Conservation (phyloP, 108 stramenopile genomes). For the Cylindrotheca closterium region DNA sequence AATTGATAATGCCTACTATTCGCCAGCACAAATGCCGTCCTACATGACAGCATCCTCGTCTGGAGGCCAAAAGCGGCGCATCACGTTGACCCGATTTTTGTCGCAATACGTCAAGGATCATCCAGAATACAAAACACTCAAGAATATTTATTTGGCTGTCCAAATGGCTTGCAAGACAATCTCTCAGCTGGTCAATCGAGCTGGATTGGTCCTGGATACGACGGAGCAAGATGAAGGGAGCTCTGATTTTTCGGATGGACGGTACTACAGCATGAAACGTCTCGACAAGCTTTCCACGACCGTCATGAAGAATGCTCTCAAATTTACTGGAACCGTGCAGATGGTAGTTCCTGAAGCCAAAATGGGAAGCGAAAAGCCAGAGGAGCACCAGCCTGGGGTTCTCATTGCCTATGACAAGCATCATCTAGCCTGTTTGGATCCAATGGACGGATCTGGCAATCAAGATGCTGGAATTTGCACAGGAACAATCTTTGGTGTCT, state of each 20-base stretch:
- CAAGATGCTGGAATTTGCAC: constrained; percentile 98
- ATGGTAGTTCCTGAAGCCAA: constrained; percentile 61
- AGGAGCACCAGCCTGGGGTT: constrained; percentile 85
- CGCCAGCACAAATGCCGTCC: too few species aligned
- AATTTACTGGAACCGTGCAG: constrained; percentile 79
- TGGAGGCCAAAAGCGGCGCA: too few species aligned
- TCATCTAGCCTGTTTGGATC: constrained; percentile 93
- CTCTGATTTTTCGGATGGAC: constrained; percentile 52
- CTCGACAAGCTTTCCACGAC: constrained; percentile 95
- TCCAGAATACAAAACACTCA: constrained; percentile 58
- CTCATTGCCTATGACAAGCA: constrained; percentile 83
- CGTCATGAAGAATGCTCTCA: constrained; percentile 93
- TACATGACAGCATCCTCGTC: too few species aligned
- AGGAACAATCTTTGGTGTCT: constrained; percentile 97
- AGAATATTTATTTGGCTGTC: constrained; percentile 71
- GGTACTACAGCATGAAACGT: constrained; percentile 94
- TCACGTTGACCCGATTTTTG: constrained; percentile 54
- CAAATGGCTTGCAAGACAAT: constrained; percentile 97
- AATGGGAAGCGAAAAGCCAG: constrained; percentile 40
- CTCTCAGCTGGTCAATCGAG: constrained; percentile 79
- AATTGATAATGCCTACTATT: too few species aligned
- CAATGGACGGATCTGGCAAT: constrained; percentile 97
- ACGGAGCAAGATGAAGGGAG: background rate
- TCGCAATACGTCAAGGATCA: constrained; percentile 46
- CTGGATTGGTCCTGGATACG: constrained; percentile 34